phyloP scores from a whole-genome alignment of 768 basidiomycete species.

The Tylopilus plumbeoviolaceoides region DNA sequence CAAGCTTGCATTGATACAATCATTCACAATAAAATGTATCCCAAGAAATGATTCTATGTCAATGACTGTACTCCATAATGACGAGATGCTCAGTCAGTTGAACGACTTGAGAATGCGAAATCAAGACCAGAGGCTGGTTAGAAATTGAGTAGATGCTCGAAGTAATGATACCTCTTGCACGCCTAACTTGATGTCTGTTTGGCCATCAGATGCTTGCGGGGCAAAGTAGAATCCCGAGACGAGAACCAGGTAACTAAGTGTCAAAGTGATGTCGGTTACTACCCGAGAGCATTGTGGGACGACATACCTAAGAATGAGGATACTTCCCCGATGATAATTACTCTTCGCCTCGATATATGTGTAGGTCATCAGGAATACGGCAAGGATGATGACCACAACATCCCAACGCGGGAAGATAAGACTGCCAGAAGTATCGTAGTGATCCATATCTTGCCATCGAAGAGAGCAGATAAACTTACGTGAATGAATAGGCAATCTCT shows the following conservation, averaged over 20 bases:
- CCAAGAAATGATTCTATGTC: too few species aligned
- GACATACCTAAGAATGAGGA: slow-evolving; percentile 82
- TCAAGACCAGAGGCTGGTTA: slow-evolving; percentile 10
- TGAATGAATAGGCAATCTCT: slow-evolving; percentile 84
- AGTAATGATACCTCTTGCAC: slow-evolving; percentile 3
- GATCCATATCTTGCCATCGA: not conserved
- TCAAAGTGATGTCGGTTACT: not conserved
- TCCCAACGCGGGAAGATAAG: slow-evolving; percentile 99
- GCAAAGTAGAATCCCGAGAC: slow-evolving; percentile 91
- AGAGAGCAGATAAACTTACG: slow-evolving; percentile 50
- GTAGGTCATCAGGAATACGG: slow-evolving; percentile 97
- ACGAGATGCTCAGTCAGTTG: too few species aligned
- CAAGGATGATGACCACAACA: slow-evolving; percentile 88
- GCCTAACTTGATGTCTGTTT: slow-evolving; percentile 9
- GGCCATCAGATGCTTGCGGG: slow-evolving; percentile 38
- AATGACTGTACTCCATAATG: too few species aligned
- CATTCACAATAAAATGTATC: too few species aligned
- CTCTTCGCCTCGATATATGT: slow-evolving; percentile 99
- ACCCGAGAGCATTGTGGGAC: not conserved
- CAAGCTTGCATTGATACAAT: too few species aligned
- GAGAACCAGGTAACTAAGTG: slow-evolving; percentile 82
- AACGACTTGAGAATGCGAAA: not conserved
- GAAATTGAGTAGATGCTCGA: slow-evolving; percentile 1
- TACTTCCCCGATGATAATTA: slow-evolving; percentile 96
- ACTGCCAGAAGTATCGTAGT: slow-evolving; percentile 37